Percentiles rank a stretch among this genome's conserved stretches.
Conservation (phyloP, 2,329 filamentous ascomycete species). For the Diaporthe humulicola region DNA sequence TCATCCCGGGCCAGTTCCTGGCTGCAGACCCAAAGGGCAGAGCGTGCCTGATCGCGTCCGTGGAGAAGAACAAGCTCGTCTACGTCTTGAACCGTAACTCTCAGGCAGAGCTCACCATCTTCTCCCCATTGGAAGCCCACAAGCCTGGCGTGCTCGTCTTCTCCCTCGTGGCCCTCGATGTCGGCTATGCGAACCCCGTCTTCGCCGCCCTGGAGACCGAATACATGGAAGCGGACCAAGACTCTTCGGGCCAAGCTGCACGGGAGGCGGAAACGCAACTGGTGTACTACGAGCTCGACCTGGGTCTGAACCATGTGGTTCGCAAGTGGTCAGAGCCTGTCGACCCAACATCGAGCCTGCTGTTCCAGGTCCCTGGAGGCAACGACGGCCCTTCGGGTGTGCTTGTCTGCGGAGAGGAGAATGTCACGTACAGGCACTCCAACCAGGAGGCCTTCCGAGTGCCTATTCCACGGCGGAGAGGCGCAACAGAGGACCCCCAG, state of each 20-base stretch:
- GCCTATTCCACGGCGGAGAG: conserved; percentile 87
- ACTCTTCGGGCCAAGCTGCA: conserved; percentile 85
- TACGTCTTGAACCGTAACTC: conserved; percentile 97
- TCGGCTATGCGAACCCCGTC: conserved; percentile 96
- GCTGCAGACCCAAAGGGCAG: conserved; percentile 95
- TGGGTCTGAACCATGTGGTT: conserved; percentile 97
- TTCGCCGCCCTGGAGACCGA: conserved; percentile 96
- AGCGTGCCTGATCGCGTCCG: conserved; percentile 92
- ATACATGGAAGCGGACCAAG: conserved; percentile 91
- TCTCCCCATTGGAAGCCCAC: conserved; percentile 95
- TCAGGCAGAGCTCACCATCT: conserved; percentile 95
- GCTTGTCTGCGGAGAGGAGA: conserved; percentile 93
- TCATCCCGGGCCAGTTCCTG: conserved; percentile 95
- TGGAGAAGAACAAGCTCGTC: conserved; percentile 99
- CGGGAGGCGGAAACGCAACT: conserved; percentile 89
- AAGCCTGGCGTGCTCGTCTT: conserved; percentile 93
- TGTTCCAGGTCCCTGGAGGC: conserved; percentile 96
- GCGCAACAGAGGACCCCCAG: conserved; percentile 91
- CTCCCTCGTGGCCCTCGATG: conserved; percentile 88
- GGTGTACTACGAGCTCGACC: conserved; percentile 97
- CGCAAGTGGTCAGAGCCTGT: conserved; percentile 96
- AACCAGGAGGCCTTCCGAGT: conserved; percentile 92
- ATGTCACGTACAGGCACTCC: conserved; percentile 95
- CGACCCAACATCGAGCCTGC: conserved; percentile 86
- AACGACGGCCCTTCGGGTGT: conserved; percentile 95